phyloP scores from a whole-genome alignment of 768 basidiomycete genomes.

The Naganishia friedmannii region DNA sequence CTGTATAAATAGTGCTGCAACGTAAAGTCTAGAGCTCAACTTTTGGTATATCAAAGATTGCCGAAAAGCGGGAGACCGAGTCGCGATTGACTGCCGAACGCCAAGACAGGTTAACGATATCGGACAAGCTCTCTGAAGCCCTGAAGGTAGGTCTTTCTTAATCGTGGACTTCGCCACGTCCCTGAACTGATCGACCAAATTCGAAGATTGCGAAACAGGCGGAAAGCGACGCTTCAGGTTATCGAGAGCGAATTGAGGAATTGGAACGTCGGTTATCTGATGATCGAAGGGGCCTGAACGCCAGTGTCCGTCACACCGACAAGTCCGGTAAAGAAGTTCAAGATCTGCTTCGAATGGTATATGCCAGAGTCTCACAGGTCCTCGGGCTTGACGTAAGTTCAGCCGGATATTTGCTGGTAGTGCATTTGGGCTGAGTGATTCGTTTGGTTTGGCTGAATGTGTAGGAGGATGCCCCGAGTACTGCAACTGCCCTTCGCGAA shows the following conservation, averaged over 20 bases:
- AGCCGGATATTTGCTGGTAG: neutral
- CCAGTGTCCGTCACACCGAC: constrained; percentile 19
- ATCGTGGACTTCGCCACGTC: neutral
- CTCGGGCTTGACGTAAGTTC: constrained; percentile 26
- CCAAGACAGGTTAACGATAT: constrained; percentile 77
- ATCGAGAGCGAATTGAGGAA: constrained; percentile 66
- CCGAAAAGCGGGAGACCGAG: constrained; percentile 76
- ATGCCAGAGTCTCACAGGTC: constrained; percentile 27
- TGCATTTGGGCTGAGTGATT: neutral
- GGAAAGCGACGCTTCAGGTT: constrained; percentile 65
- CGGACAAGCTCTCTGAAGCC: constrained; percentile 79
- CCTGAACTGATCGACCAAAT: neutral
- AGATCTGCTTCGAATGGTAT: constrained; percentile 21
- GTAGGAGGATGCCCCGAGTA: constrained; percentile 58
- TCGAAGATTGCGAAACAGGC: constrained; percentile 60
- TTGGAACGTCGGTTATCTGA: constrained; percentile 70
- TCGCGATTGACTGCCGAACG: constrained; percentile 77
- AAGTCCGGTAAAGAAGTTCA: constrained; percentile 22
- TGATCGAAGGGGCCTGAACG: constrained; percentile 23
- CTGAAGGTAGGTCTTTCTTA: constrained; percentile 55
- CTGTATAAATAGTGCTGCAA: neutral
- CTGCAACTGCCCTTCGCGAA: constrained; percentile 90
- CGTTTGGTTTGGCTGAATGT: neutral
- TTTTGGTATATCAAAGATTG: constrained; percentile 54
- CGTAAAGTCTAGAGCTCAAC: neutral